phyloP scores from a whole-genome alignment of 129 eudicot species.

The Kitagawia praeruptora region DNA sequence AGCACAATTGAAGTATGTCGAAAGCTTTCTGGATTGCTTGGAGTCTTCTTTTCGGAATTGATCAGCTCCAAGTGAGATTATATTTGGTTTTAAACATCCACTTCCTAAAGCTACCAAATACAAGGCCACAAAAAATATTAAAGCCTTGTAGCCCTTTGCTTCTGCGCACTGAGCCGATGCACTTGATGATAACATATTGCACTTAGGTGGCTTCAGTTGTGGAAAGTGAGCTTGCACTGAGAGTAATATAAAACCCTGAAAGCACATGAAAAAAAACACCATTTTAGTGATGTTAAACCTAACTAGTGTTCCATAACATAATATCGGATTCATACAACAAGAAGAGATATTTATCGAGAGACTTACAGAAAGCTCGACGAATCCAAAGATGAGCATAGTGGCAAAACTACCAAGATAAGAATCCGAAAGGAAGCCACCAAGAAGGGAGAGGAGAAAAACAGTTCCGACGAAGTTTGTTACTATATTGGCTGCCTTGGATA shows the following conservation, averaged over 20 bases:
- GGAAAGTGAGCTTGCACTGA: constrained; percentile 83
- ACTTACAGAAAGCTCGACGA: constrained; percentile 62
- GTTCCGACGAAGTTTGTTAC: constrained; percentile 82
- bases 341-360: not conserved
- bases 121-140: constrained; percentile 65
- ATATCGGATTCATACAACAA: not conserved
- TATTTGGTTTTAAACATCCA: constrained; percentile 92
- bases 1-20: constrained; percentile 75
- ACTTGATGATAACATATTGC: constrained; percentile 34
- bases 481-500: constrained; percentile 63
- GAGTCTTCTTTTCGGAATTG: constrained; percentile 41
- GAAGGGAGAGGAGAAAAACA: constrained; percentile 66
- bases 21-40: constrained; percentile 44
- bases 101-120: constrained; percentile 89
- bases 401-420: constrained; percentile 74
- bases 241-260: constrained; percentile 79
- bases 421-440: constrained; percentile 79
- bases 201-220: constrained; percentile 65
- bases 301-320: not conserved
- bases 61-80: constrained; percentile 80
- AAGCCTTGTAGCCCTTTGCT: constrained; percentile 57
- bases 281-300: not conserved
- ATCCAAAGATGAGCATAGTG: constrained; percentile 72
- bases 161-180: constrained; percentile 34
- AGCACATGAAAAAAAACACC: not conserved